Conservation (phyloP, 1,284 basidiomycete genomes). For the Rhodotorula sp. region DNA sequence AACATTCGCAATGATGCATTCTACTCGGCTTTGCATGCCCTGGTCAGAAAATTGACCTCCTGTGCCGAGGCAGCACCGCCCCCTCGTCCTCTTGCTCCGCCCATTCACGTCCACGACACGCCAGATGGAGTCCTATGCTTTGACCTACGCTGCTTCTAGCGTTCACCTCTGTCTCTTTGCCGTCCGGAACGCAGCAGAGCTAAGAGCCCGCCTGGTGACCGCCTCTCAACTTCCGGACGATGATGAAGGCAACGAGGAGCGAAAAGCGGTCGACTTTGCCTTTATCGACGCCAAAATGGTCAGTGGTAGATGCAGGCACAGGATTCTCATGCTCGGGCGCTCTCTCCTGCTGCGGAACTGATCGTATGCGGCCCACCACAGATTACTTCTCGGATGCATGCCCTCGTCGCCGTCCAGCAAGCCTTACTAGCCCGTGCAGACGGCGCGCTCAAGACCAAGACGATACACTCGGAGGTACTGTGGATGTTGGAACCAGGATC, state of each 20-base stretch:
- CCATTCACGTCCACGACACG: not conserved
- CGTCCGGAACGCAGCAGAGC: constrained; percentile 62
- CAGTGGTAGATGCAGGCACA: constrained; percentile 41
- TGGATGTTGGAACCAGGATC: constrained; percentile 78
- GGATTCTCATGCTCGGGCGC: not conserved
- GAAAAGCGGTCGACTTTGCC: constrained; percentile 75
- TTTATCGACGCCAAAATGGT: constrained; percentile 73
- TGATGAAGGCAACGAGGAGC: constrained; percentile 63
- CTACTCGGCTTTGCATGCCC: not conserved
- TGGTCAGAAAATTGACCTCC: not conserved
- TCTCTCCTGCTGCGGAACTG: no score
- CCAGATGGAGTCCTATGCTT: constrained; percentile 52
- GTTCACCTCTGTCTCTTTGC: constrained; percentile 68
- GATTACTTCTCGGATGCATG: constrained; percentile 71
- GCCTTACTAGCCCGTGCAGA: constrained; percentile 66
- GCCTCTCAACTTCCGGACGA: constrained; percentile 63
- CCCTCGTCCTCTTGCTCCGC: not conserved
- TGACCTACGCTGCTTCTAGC: constrained; percentile 46
- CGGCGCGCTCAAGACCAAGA: constrained; percentile 67
- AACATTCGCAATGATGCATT: no score
- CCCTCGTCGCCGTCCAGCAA: constrained; percentile 76
- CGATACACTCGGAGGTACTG: constrained; percentile 80
- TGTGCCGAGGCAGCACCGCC: not conserved
- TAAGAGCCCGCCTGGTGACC: constrained; percentile 64
- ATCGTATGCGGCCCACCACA: constrained; percentile 44